Conservation (phyloP, 73 alveolate species). For the Tetrahymena elliotti region DNA sequence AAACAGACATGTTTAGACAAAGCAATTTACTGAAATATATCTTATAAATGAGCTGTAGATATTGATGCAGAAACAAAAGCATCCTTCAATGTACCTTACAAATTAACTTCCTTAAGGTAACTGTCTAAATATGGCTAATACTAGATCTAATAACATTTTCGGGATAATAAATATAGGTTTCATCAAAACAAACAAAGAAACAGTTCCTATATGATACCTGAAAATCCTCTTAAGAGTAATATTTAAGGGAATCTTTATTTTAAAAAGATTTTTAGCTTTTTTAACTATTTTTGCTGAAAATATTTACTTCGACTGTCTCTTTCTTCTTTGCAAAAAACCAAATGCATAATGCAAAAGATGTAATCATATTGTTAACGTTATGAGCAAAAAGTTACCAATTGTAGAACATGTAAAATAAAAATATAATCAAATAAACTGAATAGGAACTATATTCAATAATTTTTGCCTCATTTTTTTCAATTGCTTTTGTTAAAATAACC, state of each 20-base stretch:
- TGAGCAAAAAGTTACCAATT: slow-evolving; percentile 4
- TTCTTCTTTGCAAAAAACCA: slow-evolving; percentile 37
- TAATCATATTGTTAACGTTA: slow-evolving; percentile 30
- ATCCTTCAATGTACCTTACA: slow-evolving; percentile 27
- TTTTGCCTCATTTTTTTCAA: slow-evolving; percentile 19
- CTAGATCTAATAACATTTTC: slow-evolving; percentile 2
- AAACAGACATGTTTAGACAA: slow-evolving; percentile 33
- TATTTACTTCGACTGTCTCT: slow-evolving; percentile 12
- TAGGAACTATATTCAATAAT: neutral
- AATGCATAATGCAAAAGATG: slow-evolving; percentile 30
- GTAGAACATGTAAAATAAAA: slow-evolving; percentile 12
- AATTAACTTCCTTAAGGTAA: slow-evolving; percentile 28
- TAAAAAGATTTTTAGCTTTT: neutral
- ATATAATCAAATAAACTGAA: neutral
- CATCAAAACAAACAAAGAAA: slow-evolving; percentile 9
- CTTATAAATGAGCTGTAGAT: slow-evolving; percentile 13
- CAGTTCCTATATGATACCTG: slow-evolving; percentile 34
- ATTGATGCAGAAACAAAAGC: slow-evolving; percentile 33
- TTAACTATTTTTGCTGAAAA: neutral
- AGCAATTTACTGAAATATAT: slow-evolving; percentile 28
- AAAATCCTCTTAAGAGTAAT: slow-evolving; percentile 23
- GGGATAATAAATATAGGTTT: slow-evolving; percentile 17
- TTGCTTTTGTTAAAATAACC: neutral
- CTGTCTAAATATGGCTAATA: slow-evolving; percentile 1
- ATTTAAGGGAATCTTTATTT: slow-evolving; percentile 7